Evolutionary conservation across 805 yeast genomes (phyloP).

Genomic region (Saturnispora saitoi): DNA sequence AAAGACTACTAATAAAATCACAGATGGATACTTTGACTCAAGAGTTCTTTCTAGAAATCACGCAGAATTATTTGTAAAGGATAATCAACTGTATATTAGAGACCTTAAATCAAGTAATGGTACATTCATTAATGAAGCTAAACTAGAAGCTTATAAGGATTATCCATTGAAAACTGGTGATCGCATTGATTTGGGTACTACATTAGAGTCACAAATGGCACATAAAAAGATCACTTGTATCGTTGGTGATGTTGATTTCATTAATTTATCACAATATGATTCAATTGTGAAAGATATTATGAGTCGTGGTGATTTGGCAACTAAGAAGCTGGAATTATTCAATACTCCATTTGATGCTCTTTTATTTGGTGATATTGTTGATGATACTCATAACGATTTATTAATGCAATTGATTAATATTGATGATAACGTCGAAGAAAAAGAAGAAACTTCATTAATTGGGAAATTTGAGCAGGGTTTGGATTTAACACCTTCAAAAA

Average conservation of each 20-base stretch:
- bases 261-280: constrained; percentile 32
- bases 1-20: constrained; percentile 46
- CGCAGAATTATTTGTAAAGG: constrained; percentile 74
- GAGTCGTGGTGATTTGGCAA: constrained; percentile 22
- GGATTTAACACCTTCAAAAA: constrained; percentile 48
- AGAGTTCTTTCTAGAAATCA: constrained; percentile 89
- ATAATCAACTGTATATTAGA: constrained; percentile 57
- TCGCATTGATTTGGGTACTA: constrained; percentile 87
- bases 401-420: constrained; percentile 16
- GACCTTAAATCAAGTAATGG: constrained; percentile 94
- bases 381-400: constrained; percentile 16
- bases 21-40: constrained; percentile 91
- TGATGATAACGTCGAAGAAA: constrained; percentile 22
- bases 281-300: constrained; percentile 18
- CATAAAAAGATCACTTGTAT: constrained; percentile 84
- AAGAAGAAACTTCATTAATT: constrained; percentile 8
- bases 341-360: constrained; percentile 30
- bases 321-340: constrained; percentile 25
- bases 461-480: constrained; percentile 31
- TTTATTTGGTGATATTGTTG: constrained; percentile 29
- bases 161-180: constrained; percentile 72
- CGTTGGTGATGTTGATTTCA: constrained; percentile 63
- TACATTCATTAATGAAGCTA: constrained; percentile 74
- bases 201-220: constrained; percentile 57
- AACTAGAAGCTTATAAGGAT: constrained; percentile 54